Evolutionary conservation across 2,329 filamentous ascomycete species (phyloP).

Genomic region (Huntiella abstrusa): DNA sequence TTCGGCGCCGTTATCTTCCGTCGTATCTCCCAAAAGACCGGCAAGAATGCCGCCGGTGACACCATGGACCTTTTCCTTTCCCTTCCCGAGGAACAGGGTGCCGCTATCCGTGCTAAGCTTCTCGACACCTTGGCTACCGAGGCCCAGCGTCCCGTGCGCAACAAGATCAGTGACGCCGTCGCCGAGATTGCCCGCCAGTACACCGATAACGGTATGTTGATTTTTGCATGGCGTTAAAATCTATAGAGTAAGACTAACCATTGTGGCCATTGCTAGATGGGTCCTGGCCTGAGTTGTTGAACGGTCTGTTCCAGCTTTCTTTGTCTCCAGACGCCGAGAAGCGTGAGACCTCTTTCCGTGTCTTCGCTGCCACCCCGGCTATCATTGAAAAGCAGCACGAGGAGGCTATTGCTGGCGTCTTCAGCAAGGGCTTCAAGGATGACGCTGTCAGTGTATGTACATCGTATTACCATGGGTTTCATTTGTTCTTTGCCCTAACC

Average conservation of each 20-base stretch:
- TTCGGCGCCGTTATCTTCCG: constrained; percentile 91
- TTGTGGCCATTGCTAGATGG: constrained; percentile 37
- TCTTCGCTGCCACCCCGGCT: constrained; percentile 84
- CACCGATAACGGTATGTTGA: constrained; percentile 61
- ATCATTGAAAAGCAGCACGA: constrained; percentile 96
- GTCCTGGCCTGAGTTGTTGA: constrained; percentile 76
- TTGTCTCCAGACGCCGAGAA: constrained; percentile 67
- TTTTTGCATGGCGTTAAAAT: neutral
- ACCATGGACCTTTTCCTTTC: constrained; percentile 74
- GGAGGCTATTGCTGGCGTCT: constrained; percentile 71
- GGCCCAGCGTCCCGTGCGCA: constrained; percentile 54
- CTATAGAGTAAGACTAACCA: neutral
- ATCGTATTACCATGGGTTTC: neutral
- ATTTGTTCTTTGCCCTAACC: neutral
- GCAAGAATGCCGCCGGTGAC: constrained; percentile 54
- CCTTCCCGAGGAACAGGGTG: constrained; percentile 51
- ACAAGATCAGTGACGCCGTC: constrained; percentile 95
- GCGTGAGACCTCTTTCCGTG: constrained; percentile 82
- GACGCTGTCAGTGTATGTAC: constrained; percentile 52
- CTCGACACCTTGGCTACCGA: constrained; percentile 61
- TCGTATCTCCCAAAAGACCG: constrained; percentile 74
- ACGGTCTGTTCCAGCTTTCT: constrained; percentile 73
- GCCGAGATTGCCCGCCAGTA: constrained; percentile 92
- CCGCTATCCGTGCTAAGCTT: constrained; percentile 66
- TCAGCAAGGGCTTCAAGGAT: constrained; percentile 83